Conservation (phyloP, 257 asterid species). For the Apocynum venetum region DNA sequence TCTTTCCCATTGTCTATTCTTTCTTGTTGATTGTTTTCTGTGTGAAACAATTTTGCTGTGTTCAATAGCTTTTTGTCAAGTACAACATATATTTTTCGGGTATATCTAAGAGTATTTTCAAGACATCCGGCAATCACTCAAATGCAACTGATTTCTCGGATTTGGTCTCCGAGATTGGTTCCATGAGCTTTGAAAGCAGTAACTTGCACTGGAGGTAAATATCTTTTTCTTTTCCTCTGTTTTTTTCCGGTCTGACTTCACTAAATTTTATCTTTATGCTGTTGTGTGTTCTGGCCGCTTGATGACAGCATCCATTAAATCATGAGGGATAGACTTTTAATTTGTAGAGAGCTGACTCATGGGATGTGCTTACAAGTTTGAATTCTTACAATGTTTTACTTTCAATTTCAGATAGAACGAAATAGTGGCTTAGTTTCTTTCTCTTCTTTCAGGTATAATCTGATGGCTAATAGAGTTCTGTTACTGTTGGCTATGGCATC, state of each 20-base stretch:
- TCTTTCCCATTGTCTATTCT: neutral
- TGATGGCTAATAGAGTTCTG: slow-evolving; percentile 97
- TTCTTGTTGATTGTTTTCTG: slow-evolving; percentile 11
- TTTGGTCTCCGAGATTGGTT: slow-evolving; percentile 82
- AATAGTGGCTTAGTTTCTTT: slow-evolving; percentile 11
- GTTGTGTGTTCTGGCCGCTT: slow-evolving; percentile 1
- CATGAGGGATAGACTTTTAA: neutral
- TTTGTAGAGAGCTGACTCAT: neutral
- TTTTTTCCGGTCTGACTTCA: neutral
- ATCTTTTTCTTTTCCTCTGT: slow-evolving; percentile 1
- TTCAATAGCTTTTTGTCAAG: slow-evolving; percentile 85
- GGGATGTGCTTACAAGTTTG: neutral
- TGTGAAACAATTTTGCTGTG: slow-evolving; percentile 3
- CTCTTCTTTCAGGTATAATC: slow-evolving; percentile 73
- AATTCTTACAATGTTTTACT: neutral
- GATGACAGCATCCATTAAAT: neutral
- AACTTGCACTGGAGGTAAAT: slow-evolving; percentile 94
- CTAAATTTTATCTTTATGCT: neutral
- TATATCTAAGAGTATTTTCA: slow-evolving; percentile 68
- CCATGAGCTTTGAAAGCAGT: slow-evolving; percentile 76
- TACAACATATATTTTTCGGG: slow-evolving; percentile 89
- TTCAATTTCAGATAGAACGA: neutral
- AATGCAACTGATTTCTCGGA: slow-evolving; percentile 66
- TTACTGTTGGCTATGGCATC: slow-evolving; percentile 91
- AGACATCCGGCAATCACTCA: slow-evolving; percentile 38